A percentile compares a stretch with the other conserved stretches of the same genome.
Conservation (phyloP, 495 filamentous ascomycete species). For the Neurospora tetraspora region DNA sequence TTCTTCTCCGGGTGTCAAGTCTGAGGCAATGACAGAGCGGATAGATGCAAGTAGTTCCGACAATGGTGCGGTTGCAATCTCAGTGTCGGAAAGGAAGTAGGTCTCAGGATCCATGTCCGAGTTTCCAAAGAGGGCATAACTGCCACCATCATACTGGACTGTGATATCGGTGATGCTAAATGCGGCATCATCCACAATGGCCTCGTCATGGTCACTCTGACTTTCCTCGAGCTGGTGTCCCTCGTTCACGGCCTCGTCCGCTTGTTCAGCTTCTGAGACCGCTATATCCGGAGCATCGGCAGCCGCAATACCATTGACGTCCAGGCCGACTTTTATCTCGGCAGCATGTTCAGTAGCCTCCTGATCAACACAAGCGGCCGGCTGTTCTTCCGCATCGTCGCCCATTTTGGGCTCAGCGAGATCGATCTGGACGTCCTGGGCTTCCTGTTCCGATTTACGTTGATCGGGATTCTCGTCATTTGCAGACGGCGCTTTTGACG, state of each 20-base stretch:
- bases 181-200: slow-evolving; percentile 1
- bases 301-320: background rate
- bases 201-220: slow-evolving; percentile 6
- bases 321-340: background rate
- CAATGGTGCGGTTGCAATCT: slow-evolving; percentile 47
- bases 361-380: background rate
- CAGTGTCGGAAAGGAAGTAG: slow-evolving; percentile 64
- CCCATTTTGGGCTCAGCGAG: background rate
- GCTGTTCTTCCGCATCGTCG: background rate
- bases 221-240: background rate
- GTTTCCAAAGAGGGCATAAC: slow-evolving; percentile 62
- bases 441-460: background rate
- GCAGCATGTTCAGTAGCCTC: background rate
- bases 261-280: background rate
- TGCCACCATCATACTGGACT: slow-evolving; percentile 55
- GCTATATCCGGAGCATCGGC: background rate
- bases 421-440: background rate
- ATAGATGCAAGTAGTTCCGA: slow-evolving; percentile 52
- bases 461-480: background rate
- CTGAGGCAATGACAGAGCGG: slow-evolving; percentile 55
- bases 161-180: slow-evolving; percentile 32
- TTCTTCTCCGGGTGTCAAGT: slow-evolving; percentile 57
- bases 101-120: slow-evolving; percentile 55
- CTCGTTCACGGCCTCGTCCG: background rate
- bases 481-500: background rate